phyloP scores from a whole-genome alignment of 1,284 basidiomycete genomes.

The Mycosarcoma maydis region DNA sequence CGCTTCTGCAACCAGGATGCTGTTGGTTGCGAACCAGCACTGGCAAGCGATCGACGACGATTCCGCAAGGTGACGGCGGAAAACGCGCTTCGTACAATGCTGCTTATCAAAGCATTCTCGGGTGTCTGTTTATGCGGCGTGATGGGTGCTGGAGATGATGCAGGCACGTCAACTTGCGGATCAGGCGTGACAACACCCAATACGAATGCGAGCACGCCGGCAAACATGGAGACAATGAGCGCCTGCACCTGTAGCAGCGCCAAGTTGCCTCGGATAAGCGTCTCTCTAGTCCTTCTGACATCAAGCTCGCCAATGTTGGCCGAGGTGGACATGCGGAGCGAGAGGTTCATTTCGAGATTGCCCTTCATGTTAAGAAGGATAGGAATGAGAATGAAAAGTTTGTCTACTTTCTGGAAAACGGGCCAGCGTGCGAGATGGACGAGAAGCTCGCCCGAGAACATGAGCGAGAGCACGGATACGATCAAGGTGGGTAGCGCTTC shows the following conservation, averaged over 20 bases:
- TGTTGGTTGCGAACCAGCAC: neutral
- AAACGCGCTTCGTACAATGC: slow-evolving; percentile 30
- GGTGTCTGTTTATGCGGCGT: slow-evolving; percentile 13
- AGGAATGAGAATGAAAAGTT: slow-evolving; percentile 95
- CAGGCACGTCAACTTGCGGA: slow-evolving; percentile 20
- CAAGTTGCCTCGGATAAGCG: slow-evolving; percentile 83
- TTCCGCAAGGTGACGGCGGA: slow-evolving; percentile 21
- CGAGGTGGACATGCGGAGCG: slow-evolving; percentile 69
- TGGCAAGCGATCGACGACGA: slow-evolving; percentile 30
- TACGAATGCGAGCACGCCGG: slow-evolving; percentile 80
- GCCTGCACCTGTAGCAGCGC: slow-evolving; percentile 92
- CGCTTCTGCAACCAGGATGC: slow-evolving; percentile 27
- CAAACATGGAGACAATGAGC: slow-evolving; percentile 84
- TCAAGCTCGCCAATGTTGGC: slow-evolving; percentile 88
- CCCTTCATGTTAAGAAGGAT: slow-evolving; percentile 95
- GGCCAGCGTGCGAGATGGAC: slow-evolving; percentile 86
- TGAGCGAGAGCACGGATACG: slow-evolving; percentile 70
- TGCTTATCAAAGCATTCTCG: slow-evolving; percentile 31
- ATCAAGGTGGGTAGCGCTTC: slow-evolving; percentile 69
- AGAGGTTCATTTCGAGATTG: slow-evolving; percentile 90
- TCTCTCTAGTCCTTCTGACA: slow-evolving; percentile 74
- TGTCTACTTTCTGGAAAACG: slow-evolving; percentile 85
- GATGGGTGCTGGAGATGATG: slow-evolving; percentile 4
- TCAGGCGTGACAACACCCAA: slow-evolving; percentile 70
- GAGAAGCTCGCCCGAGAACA: slow-evolving; percentile 88